Evolutionary conservation across 2,329 filamentous ascomycete species (phyloP).

Genomic region (Alternaria postmessia): DNA sequence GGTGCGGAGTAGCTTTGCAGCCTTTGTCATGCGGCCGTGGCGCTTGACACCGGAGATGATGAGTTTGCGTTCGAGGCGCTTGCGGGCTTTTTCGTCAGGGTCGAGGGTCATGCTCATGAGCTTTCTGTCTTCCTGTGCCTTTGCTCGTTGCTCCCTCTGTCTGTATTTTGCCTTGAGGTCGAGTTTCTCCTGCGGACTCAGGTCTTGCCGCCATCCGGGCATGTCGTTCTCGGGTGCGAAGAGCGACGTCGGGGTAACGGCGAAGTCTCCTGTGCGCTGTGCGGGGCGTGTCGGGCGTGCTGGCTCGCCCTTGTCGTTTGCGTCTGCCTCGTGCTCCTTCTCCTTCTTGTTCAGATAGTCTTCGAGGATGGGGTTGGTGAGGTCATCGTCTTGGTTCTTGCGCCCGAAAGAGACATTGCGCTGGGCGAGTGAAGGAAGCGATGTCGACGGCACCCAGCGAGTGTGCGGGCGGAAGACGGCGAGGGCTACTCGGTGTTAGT

Average conservation of each 20-base stretch:
- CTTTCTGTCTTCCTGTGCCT: constrained; percentile 56
- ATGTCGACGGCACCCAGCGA: constrained; percentile 20
- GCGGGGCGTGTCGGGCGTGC: constrained; percentile 14
- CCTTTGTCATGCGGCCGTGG: constrained; percentile 71
- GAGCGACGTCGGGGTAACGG: constrained; percentile 28
- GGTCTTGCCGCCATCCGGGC: constrained; percentile 33
- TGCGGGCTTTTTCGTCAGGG: constrained; percentile 75
- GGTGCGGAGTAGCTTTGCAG: constrained; percentile 72
- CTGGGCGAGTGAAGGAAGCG: constrained; percentile 25
- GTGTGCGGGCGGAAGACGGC: constrained; percentile 31
- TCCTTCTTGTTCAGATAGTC: constrained; percentile 55
- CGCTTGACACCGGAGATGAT: constrained; percentile 77
- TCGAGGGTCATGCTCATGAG: constrained; percentile 67
- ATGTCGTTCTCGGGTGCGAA: constrained; percentile 37
- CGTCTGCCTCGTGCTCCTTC: constrained; percentile 18
- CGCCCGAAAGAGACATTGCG: constrained; percentile 25
- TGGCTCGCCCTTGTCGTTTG: constrained; percentile 1
- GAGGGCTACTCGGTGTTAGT: constrained; percentile 31
- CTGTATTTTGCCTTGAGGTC: constrained; percentile 21
- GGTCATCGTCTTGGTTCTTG: constrained; percentile 25
- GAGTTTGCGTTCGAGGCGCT: constrained; percentile 84
- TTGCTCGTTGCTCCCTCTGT: constrained; percentile 11
- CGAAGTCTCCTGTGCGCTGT: constrained; percentile 26
- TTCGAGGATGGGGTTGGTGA: constrained; percentile 68
- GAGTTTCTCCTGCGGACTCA: constrained; percentile 25